phyloP scores from a whole-genome alignment of 2,329 filamentous ascomycete genomes.

The Tolypocladium inflatum region DNA sequence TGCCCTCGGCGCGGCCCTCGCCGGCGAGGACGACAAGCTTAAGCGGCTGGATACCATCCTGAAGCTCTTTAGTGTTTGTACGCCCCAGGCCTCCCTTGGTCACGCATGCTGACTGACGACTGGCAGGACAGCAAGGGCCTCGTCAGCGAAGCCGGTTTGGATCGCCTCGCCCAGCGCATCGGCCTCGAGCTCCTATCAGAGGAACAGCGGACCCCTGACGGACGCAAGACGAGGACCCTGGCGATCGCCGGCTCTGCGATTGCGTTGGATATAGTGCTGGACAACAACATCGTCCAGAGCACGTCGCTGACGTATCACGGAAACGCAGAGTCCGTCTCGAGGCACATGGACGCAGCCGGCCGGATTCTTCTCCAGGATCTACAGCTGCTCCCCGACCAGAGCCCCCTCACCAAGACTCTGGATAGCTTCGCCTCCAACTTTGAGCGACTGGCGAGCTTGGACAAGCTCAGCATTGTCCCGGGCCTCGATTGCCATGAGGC shows the following conservation, averaged over 20 bases:
- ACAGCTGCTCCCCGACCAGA: conserved; percentile 46
- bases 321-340: conserved; percentile 46
- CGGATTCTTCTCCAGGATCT: conserved; percentile 59
- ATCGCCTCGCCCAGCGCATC: conserved; percentile 56
- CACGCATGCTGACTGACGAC: conserved; percentile 5
- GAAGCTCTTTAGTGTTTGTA: conserved; percentile 36
- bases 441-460: conserved; percentile 57
- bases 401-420: conserved; percentile 59
- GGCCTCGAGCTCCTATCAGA: conserved; percentile 59
- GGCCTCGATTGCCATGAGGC: conserved; percentile 71
- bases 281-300: conserved; percentile 51
- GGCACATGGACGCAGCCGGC: conserved; percentile 51
- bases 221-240: conserved; percentile 42
- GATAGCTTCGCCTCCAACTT: conserved; percentile 64
- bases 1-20: conserved; percentile 25
- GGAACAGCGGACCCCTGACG: conserved; percentile 33
- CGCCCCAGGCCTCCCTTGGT: neutral
- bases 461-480: conserved; percentile 60
- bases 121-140: conserved; percentile 42
- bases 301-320: conserved; percentile 56
- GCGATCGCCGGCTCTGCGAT: conserved; percentile 54
- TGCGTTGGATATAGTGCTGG: conserved; percentile 51
- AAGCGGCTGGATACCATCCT: conserved; percentile 45
- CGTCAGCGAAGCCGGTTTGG: conserved; percentile 67
- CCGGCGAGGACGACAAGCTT: conserved; percentile 43